These are phyloP conservation scores for Fusarium irregulare DNA, from an alignment of 2,329 filamentous ascomycete species.

Conservation along the genomic window DNA sequence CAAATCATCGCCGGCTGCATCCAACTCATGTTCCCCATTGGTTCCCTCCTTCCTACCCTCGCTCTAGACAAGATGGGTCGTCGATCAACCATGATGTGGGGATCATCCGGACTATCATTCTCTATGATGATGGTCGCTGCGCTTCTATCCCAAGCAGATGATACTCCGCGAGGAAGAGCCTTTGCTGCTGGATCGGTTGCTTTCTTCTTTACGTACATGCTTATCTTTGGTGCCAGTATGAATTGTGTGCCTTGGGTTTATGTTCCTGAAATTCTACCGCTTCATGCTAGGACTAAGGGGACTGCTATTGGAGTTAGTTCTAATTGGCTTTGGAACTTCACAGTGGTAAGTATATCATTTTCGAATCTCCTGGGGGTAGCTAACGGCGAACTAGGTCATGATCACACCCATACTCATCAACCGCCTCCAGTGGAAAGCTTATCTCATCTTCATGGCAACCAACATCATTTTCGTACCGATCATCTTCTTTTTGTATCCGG, in stretches of 20 bases:
- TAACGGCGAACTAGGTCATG: slow-evolving; percentile 53
- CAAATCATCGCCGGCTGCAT: slow-evolving; percentile 53
- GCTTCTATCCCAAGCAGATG: slow-evolving; percentile 30
- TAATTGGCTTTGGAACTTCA: slow-evolving; percentile 25
- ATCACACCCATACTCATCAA: slow-evolving; percentile 56
- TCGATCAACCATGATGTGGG: slow-evolving; percentile 58
- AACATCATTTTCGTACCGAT: slow-evolving; percentile 9
- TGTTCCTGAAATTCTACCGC: slow-evolving; percentile 38
- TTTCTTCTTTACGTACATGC: slow-evolving; percentile 40
- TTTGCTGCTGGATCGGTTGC: slow-evolving; percentile 32
- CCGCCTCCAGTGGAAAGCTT: slow-evolving; percentile 16
- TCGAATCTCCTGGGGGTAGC: slow-evolving; percentile 3
- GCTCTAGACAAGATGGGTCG: slow-evolving; percentile 54
- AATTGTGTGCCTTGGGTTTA: slow-evolving; percentile 45
- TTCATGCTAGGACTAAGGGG: slow-evolving; percentile 31
- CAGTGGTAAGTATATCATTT: neutral
- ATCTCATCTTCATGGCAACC: slow-evolving; percentile 20
- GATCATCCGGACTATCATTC: slow-evolving; percentile 45
- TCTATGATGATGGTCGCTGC: slow-evolving; percentile 42
- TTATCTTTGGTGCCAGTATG: slow-evolving; percentile 36
- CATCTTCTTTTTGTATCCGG: slow-evolving; percentile 4
- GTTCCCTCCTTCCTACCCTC: slow-evolving; percentile 50
- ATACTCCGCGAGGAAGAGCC: slow-evolving; percentile 13
- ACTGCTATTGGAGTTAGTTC: slow-evolving; percentile 40
- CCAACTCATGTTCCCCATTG: slow-evolving; percentile 54